Evolutionary conservation across 2,329 filamentous ascomycete genomes (phyloP), one percentile per base, ranked within the genome.

Genomic region (Hymenoscyphus occultus): DNA sequence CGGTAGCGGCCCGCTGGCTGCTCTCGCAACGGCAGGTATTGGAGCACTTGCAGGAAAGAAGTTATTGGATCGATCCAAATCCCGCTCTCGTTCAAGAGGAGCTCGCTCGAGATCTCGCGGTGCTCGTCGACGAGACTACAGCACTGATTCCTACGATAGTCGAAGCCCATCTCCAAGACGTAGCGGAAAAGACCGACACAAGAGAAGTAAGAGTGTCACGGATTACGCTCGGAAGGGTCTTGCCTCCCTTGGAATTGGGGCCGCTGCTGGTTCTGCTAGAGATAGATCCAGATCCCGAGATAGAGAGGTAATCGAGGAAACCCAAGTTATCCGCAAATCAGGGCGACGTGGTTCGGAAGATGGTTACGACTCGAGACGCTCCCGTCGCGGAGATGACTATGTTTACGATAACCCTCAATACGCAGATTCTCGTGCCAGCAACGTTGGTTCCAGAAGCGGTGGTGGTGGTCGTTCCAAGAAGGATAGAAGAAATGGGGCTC

Each of bases 191-290:
- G 80, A 83, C 39, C 82, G 62, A 67, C 80, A 82, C 59, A 84
- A 84, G 77, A 83, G 86, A 68, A 89, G 86, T 78, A 85, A 86
- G 67, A 89, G 86, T 74, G 82, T 89, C n/a, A 85, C 87, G 9
- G 86, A 88, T 73, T 80, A 80, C 62, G 84, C 86, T 22, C 84
- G 86, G 64, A 85, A 85, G 66, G 81, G 85, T 62, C 78, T 89
- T 45, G 85, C 86, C 69, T 87, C 84, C 74, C 78, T 89, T 14
- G 86, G 86, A 59, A 77, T 89, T 40, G 85, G 85, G 61, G 83
- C 78, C 62, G 82, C 77, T 10, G 78, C 81, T 4, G 80, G 64
- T 31, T 59, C 65, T 40, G 71, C 68, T 39, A 54, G 62, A 19
- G 64, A 67, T 64, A 66, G 68, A 28, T 64, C 61, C 35, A 66